Base-by-base conservation (phyloP, 2,329 filamentous ascomycete genomes). In the Monosporascus sp. region DNA sequence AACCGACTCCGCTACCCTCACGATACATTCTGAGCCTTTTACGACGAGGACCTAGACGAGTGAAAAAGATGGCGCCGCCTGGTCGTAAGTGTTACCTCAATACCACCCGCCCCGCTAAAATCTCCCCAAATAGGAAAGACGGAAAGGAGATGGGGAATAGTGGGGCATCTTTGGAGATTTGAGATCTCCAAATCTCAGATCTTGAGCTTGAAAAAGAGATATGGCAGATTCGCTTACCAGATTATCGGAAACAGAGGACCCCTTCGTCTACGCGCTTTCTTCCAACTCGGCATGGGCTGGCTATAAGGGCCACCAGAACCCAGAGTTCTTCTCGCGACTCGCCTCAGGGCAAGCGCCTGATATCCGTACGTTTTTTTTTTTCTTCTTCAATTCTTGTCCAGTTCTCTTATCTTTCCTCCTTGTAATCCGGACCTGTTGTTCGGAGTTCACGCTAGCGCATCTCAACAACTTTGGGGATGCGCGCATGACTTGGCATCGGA, bases 281-380 rank as follows among this genome's bases (percentile, higher is more conserved):
- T 82, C 80, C 62, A 91, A 91, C 74, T 80, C 82, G 59, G 77
- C 83, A 59, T 92, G 87, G 85, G 84, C 85, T 38, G 75, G 79
- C 54, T 81, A 85, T 61, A 85, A 84, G 59, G 71, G 78, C 48
- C 76, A 83, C 57, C 77, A 84, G 62, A 83, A 91, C 58, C 87
- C 89, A 2, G 75, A 82, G 17, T 85, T 90, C 73, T 90, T 93
- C 73, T 74, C 80, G 47, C 82, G 78, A 54, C 77, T 89, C 49
- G 82, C 85, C 27, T 74, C 76, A 55, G 86, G 86, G 57, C 89
- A 93, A 69, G 71, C 79, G 2, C 84, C 85, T 9, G 73, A 79
- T 55, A 84, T 86, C 57, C 78, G 79, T 82, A 69, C 64, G 77
- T 73, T 45, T 22, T 38, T n/a, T 27, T 7, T 51, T 38, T n/a